Evolutionary conservation across 768 basidiomycete species (phyloP).

Genomic region (Mycena vulgaris): DNA sequence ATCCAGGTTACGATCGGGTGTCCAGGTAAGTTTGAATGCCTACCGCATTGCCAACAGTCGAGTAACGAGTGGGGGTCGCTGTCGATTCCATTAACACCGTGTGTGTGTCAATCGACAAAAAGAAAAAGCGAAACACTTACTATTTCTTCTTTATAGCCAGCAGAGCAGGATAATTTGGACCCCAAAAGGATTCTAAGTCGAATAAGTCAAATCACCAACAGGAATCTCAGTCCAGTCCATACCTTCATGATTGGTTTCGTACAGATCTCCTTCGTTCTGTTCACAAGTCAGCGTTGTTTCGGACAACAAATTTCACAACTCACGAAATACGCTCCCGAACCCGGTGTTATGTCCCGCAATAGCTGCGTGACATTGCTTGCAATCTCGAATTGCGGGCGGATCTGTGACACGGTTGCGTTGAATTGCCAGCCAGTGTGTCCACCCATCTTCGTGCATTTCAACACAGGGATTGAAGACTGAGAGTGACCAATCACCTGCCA

Average conservation of each 20-base stretch:
- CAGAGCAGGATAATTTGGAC: slow-evolving; percentile 48
- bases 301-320: not conserved
- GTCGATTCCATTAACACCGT: not conserved
- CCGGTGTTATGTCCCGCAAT: not conserved
- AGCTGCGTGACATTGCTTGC: not conserved
- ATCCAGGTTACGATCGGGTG: not conserved
- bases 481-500: slow-evolving; percentile 38
- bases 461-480: not conserved
- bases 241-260: slow-evolving; percentile 50
- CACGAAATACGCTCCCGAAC: slow-evolving; percentile 33
- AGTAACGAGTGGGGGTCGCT: slow-evolving; percentile 49
- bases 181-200: slow-evolving; percentile 49
- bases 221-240: too few relatives aligned
- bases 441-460: not conserved
- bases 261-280: slow-evolving; percentile 54
- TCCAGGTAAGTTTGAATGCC: not conserved
- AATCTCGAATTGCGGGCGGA: not conserved
- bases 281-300: slow-evolving; percentile 6
- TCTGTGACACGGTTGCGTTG: not conserved
- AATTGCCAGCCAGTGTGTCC: not conserved
- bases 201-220: too few relatives aligned
- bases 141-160: slow-evolving; percentile 51
- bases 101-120: not conserved
- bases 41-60: slow-evolving; percentile 55
- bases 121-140: slow-evolving; percentile 42